A percentile compares a stretch with the other conserved stretches of the same genome.
Evolutionary conservation across 2,329 filamentous ascomycete species (phyloP).

Genomic region (Botrytis byssoidea): DNA sequence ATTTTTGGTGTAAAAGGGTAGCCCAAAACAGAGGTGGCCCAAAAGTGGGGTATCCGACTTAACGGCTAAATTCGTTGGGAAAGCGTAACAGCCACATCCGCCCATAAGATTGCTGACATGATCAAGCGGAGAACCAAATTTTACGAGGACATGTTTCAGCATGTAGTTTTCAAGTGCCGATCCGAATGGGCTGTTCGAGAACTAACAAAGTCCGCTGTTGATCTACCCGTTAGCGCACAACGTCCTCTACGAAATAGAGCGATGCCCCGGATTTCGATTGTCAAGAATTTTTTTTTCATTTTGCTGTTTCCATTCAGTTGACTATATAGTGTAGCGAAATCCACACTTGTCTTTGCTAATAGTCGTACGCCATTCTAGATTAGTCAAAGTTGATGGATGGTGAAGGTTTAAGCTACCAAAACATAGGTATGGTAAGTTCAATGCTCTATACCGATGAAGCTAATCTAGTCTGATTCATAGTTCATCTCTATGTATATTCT

Average conservation of each 20-base stretch:
- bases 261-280: background rate
- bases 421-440: no score
- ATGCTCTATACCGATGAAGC: background rate
- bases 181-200: accelerated
- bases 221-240: background rate
- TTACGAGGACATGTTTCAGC: no score
- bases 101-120: no score
- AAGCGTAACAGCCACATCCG: no score
- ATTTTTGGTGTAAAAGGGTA: no score
- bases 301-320: accelerated
- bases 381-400: accelerated
- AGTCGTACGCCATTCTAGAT: background rate
- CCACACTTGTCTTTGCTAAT: accelerated
- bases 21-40: no score
- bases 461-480: background rate
- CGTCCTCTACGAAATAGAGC: background rate
- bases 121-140: no score
- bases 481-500: background rate
- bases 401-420: background rate
- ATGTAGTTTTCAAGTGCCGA: background rate
- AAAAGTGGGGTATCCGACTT: no score
- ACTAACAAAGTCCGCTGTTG: background rate
- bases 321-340: accelerated
- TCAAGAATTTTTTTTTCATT: background rate
- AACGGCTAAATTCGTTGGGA: no score